These are phyloP conservation scores for Sinapis alba DNA, from an alignment of 441 rosid species.

Conservation along the genomic window DNA sequence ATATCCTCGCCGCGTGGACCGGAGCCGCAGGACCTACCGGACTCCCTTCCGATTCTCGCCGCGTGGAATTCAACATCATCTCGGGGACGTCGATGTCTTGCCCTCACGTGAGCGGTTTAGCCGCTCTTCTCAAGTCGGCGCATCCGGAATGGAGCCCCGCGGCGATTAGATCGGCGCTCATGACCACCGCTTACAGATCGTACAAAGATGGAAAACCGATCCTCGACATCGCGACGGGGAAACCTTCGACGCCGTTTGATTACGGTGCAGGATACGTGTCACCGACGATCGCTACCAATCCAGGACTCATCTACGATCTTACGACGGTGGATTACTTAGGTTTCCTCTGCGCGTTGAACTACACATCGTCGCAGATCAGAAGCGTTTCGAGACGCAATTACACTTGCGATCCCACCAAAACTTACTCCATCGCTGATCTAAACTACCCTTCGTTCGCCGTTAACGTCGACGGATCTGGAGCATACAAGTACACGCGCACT, in stretches of 20 bases:
- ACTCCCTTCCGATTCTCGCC: slow-evolving; percentile 48
- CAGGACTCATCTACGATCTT: slow-evolving; percentile 62
- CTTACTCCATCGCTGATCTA: slow-evolving; percentile 49
- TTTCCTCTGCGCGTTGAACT: slow-evolving; percentile 68
- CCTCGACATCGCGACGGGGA: slow-evolving; percentile 58
- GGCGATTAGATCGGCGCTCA: slow-evolving; percentile 64
- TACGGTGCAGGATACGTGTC: slow-evolving; percentile 73
- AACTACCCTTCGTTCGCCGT: slow-evolving; percentile 72
- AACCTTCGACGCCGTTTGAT: slow-evolving; percentile 61
- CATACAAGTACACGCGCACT: slow-evolving; percentile 58
- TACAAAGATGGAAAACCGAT: slow-evolving; percentile 53
- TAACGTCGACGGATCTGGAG: slow-evolving; percentile 39
- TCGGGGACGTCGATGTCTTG: slow-evolving; percentile 81
- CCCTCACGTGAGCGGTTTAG: slow-evolving; percentile 73
- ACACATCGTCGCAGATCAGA: slow-evolving; percentile 50
- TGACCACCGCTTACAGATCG: slow-evolving; percentile 62
- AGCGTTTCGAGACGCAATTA: slow-evolving; percentile 43
- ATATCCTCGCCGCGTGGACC: slow-evolving; percentile 70
- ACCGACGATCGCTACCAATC: slow-evolving; percentile 53
- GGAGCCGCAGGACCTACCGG: slow-evolving; percentile 60
- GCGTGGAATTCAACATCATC: slow-evolving; percentile 60
- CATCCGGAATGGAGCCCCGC: slow-evolving; percentile 73
- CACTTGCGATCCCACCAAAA: slow-evolving; percentile 51
- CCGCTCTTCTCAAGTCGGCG: slow-evolving; percentile 53
- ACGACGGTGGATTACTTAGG: slow-evolving; percentile 49